Percentiles rank a stretch among this genome's conserved stretches.
Conservation (phyloP, 139 green algal genomes). For the Chlamydomonas incerta region DNA sequence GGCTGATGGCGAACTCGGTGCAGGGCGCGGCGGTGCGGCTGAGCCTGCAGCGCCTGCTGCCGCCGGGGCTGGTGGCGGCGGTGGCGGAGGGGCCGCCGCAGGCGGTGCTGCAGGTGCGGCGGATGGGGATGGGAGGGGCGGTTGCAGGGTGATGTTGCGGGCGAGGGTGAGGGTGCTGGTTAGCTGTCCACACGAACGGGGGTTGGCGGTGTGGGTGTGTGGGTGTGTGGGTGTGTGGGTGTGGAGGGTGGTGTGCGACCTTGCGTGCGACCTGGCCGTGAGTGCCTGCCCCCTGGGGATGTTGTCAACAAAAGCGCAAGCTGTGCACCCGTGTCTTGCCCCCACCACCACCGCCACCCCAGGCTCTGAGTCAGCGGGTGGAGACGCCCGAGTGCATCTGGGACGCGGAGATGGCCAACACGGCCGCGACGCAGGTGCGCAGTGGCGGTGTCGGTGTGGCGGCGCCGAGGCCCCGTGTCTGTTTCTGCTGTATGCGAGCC, state of each 20-base stretch:
- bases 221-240: too few species aligned
- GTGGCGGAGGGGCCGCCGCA: conserved; percentile 71
- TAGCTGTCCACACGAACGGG: too few species aligned
- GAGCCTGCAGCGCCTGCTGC: conserved; percentile 79
- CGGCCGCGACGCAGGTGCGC: conserved; percentile 64
- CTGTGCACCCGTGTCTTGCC: neutral
- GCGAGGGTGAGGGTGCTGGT: neutral
- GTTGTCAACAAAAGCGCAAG: too few species aligned
- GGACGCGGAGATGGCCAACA: conserved; percentile 70
- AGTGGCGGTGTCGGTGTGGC: conserved; percentile 53
- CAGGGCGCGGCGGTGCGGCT: conserved; percentile 80
- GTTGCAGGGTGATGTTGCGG: too few species aligned
- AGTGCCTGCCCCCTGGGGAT: too few species aligned
- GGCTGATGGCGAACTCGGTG: conserved; percentile 70
- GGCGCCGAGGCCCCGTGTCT: too few species aligned
- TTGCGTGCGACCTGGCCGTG: too few species aligned
- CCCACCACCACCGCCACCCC: neutral
- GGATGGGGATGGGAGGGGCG: conserved; percentile 12
- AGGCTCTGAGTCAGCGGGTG: conserved; percentile 20
- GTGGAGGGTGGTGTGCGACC: too few species aligned
- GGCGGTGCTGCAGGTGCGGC: conserved; percentile 43
- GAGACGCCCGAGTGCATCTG: conserved; percentile 92
- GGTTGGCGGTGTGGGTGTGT: too few species aligned
- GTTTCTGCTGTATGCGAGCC: too few species aligned
- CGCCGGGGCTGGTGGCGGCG: conserved; percentile 77